Base-by-base conservation (phyloP, 1,284 basidiomycete genomes). In the Peniophora sp. region DNA sequence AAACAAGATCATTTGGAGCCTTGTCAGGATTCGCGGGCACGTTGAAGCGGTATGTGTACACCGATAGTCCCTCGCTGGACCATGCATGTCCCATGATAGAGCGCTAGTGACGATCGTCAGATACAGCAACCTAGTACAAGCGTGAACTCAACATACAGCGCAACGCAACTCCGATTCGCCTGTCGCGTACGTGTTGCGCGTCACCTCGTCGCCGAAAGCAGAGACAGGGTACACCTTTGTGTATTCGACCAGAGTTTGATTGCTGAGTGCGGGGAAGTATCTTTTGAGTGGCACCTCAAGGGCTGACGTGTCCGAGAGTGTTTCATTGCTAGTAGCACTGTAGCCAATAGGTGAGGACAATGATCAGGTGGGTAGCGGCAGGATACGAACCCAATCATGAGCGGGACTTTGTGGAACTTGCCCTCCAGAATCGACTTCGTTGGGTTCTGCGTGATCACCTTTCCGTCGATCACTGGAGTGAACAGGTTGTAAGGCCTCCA, bases 41-140 rank as follows among this genome's bases (percentile, higher is more conserved):
- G 59, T 82, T 80, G 62, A 80, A 81, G 17, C 78, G 69, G 57
- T 82, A 80, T 14, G 74, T 72, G 68, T 69, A 80, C 8, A 71
- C 67, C 20, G 56, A 59, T 65, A 59, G 3, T 56, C 48, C 2
- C 71, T 60, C 49, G 38, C 38, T n/a, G n/a, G 38, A 41, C 16
- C 68, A 73, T 3, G 68, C 68, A 2, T 57, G 64, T 0, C 69
- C 78, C 56, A 81, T 63, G 49, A 79, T 73, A 14, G 72, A 66
- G 32, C 77, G 66, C 76, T 78, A 39, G 8, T 2, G 3, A 25
- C 20, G 39, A 32, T 34, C 39, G 38, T 16, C 16, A 17, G 50
- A 12, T 32, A 12, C 5, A 32, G 6, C 27, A 32, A 12, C 12
- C 5, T 32, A n/a, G n/a, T n/a, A n/a, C 10, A 45, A 34, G 23